A percentile compares a stretch with the other conserved stretches of the same genome.
These are phyloP conservation scores for Urochloa ruziziensis DNA, from an alignment of 176 grass and related monocot genomes.

Conservation along the genomic window DNA sequence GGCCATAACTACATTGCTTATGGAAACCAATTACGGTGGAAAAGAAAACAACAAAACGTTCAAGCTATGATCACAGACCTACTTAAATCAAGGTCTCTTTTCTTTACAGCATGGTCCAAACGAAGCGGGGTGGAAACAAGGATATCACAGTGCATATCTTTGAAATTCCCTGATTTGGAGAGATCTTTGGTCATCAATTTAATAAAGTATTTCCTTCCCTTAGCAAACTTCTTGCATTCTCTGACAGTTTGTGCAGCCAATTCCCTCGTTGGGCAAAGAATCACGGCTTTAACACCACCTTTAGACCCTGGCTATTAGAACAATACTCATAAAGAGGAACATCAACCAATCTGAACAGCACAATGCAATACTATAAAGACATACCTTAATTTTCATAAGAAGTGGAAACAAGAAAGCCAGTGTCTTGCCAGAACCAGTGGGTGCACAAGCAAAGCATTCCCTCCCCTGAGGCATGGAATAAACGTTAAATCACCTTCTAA, in stretches of 20 bases:
- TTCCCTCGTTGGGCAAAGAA: slow-evolving; percentile 96
- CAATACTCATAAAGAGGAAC: slow-evolving; percentile 5
- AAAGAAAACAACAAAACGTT: not conserved
- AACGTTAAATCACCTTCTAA: not conserved
- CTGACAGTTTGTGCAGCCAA: slow-evolving; percentile 83
- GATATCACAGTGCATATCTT: slow-evolving; percentile 88
- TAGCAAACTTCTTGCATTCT: slow-evolving; percentile 88
- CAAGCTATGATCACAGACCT: slow-evolving; percentile 49
- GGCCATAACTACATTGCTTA: not conserved
- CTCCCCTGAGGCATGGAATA: slow-evolving; percentile 57
- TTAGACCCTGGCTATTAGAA: slow-evolving; percentile 93
- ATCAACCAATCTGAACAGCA: not conserved
- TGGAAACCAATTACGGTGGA: not conserved
- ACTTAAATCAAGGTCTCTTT: slow-evolving; percentile 88
- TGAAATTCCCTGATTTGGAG: slow-evolving; percentile 82
- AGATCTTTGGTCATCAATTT: slow-evolving; percentile 97
- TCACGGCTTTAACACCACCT: slow-evolving; percentile 75
- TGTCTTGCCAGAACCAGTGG: slow-evolving; percentile 98
- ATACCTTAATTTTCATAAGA: slow-evolving; percentile 96
- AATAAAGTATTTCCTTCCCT: slow-evolving; percentile 79
- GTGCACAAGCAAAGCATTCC: slow-evolving; percentile 97
- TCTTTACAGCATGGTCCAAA: slow-evolving; percentile 66
- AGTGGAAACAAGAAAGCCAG: slow-evolving; percentile 84
- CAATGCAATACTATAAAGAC: slow-evolving; percentile 8
- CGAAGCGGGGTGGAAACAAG: slow-evolving; percentile 90